A percentile compares a stretch with the other conserved stretches of the same genome.
Evolutionary conservation across 345 rosid species (phyloP).

Genomic region (Eucalyptus cladocalyx): DNA sequence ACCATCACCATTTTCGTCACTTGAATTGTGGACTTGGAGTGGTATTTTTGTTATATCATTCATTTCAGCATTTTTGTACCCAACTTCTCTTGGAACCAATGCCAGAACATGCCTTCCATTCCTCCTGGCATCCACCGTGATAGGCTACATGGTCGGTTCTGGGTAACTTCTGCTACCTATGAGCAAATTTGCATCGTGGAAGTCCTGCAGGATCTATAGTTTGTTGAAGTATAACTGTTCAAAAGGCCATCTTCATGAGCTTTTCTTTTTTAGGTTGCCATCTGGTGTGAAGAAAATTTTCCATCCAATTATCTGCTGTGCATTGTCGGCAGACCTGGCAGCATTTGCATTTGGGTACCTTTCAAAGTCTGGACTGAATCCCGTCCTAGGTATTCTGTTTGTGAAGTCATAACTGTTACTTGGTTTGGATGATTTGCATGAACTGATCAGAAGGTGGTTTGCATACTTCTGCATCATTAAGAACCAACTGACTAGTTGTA

Average conservation of each 20-base stretch:
- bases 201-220: background rate
- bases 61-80: constrained; percentile 48
- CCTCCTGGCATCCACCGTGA: constrained; percentile 79
- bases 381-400: constrained; percentile 58
- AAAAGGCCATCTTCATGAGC: background rate
- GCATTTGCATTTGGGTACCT: constrained; percentile 77
- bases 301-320: constrained; percentile 85
- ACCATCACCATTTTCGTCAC: constrained; percentile 63
- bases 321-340: constrained; percentile 73
- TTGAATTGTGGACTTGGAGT: constrained; percentile 74
- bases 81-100: constrained; percentile 57
- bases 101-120: constrained; percentile 90
- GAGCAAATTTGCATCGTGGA: background rate
- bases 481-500: background rate
- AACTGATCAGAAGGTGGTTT: background rate
- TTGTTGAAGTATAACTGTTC: background rate
- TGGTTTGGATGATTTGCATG: background rate
- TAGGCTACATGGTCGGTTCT: constrained; percentile 82
- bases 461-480: background rate
- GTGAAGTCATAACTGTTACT: background rate
- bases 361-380: constrained; percentile 70
- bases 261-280: constrained; percentile 49
- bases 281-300: constrained; percentile 56
- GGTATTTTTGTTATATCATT: constrained; percentile 70
- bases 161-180: constrained; percentile 27